A percentile compares a stretch with the other conserved stretches of the same genome.
Conservation (phyloP, 129 eudicot species). For the Flaveria brownii region DNA sequence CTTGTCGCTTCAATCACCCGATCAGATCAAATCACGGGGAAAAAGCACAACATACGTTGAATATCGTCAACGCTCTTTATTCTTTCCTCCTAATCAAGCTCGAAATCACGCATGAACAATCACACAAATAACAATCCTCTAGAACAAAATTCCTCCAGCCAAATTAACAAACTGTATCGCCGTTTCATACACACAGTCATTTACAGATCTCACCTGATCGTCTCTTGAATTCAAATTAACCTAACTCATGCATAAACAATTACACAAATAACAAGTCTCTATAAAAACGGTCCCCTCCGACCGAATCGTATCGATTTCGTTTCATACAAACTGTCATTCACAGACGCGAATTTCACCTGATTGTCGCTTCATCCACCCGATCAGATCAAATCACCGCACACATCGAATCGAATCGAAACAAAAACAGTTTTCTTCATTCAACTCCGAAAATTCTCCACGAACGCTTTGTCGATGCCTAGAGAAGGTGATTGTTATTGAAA, state of each 20-base stretch:
- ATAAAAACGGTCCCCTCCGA: too few relatives aligned
- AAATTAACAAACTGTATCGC: too few relatives aligned
- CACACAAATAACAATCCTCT: slow-evolving; percentile 14
- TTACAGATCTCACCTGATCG: too few relatives aligned
- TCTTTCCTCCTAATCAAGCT: slow-evolving; percentile 34
- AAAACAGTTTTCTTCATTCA: slow-evolving; percentile 33
- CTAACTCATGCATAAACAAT: slow-evolving; percentile 6
- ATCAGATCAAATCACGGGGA: slow-evolving; percentile 32
- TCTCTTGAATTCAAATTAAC: background rate
- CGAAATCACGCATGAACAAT: slow-evolving; percentile 8
- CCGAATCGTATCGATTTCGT: background rate
- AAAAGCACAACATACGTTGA: slow-evolving; percentile 27
- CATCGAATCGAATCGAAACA: slow-evolving; percentile 11
- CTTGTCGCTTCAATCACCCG: too few relatives aligned
- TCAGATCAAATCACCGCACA: background rate
- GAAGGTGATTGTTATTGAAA: slow-evolving; percentile 7
- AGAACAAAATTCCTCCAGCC: background rate
- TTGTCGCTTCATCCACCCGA: too few relatives aligned
- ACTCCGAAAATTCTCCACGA: slow-evolving; percentile 26
- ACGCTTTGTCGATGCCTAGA: background rate
- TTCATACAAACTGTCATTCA: background rate
- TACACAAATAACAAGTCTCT: slow-evolving; percentile 10
- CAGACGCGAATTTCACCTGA: background rate
- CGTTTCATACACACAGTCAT: too few relatives aligned
- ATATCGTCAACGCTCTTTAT: slow-evolving; percentile 28